Evolutionary conservation across 2,329 filamentous ascomycete species (phyloP), one percentile per base, ranked within the genome.

Genomic region (Coleophoma eucalyptorum): DNA sequence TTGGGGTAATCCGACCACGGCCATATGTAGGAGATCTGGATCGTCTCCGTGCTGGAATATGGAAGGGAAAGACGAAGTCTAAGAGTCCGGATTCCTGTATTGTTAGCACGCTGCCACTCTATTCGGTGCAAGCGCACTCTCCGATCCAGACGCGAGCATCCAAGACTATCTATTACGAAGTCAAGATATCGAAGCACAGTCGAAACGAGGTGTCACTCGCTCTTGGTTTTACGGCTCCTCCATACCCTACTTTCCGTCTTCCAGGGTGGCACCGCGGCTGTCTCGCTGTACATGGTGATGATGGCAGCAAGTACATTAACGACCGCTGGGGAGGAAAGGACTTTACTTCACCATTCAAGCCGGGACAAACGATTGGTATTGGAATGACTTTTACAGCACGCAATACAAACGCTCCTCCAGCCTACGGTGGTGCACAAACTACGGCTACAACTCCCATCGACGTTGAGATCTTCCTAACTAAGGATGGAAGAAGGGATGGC

Each of bases 241-340:
- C 89, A 7, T 93, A 91, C 63, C 89, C 89, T 6, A 75, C 78
- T 0, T 93, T 90, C 72, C 79, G 89, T 7, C 77, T 92, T 53
- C 89, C 89, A 0, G 89, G 89, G 2, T 93, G 89, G 89, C 86
- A 94, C 64, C 79, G 89, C 33, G 89, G 80, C 16, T 86, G 82
- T 55, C 62, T 92, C 13, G 89, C 77, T 1, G 81, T 93, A n/a
- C 89, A 93, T 65, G 84, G 86, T 43, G 89, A 93, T 65, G 89
- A 93, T 66, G 89, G 89, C 0, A 78, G 86, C 60, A 79, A 80
- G 65, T 94, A 87, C 65, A 76, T 90, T 60, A 90, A 91, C 63
- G 86, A 93, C 65, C 76, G 77, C 7, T 87, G 79, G 74, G 89
- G 89, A 19, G 89, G 89, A 16, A 80, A 80, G 55, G 74, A 82